These are phyloP conservation scores for Neocatenulostroma microsporum DNA, from an alignment of 2,329 filamentous ascomycete genomes.

Conservation along the genomic window DNA sequence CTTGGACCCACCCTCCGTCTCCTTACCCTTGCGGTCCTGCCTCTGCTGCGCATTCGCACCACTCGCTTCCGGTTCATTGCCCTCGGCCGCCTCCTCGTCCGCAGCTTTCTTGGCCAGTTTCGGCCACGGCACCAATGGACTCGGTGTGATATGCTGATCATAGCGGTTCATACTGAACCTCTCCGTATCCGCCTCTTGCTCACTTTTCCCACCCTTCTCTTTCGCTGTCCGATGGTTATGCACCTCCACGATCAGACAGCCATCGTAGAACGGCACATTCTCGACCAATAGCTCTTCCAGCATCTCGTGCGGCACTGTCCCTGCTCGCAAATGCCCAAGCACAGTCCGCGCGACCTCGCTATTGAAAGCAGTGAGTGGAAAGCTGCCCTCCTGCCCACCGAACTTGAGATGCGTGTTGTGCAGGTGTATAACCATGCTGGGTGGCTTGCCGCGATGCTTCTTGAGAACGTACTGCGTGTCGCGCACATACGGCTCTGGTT, in stretches of 20 bases:
- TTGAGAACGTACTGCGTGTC: conserved; percentile 71
- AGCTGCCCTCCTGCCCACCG: conserved; percentile 88
- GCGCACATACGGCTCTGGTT: conserved; percentile 51
- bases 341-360: conserved; percentile 82
- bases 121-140: conserved; percentile 69
- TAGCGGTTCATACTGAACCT: conserved; percentile 89
- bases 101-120: conserved; percentile 27
- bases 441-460: conserved; percentile 64
- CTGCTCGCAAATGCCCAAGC: conserved; percentile 65
- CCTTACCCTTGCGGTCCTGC: conserved; percentile 40
- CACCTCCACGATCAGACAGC: conserved; percentile 88
- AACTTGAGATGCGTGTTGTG: conserved; percentile 83
- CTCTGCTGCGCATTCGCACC: conserved; percentile 27
- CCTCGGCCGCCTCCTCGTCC: conserved; percentile 38
- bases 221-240: conserved; percentile 68
- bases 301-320: conserved; percentile 84
- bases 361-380: conserved; percentile 80
- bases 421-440: conserved; percentile 80
- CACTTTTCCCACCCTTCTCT: conserved; percentile 34
- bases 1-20: conserved; percentile 44
- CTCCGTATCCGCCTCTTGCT: conserved; percentile 50
- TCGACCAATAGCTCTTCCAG: conserved; percentile 65
- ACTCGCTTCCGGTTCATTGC: background rate
- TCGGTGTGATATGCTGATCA: conserved; percentile 83
- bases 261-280: conserved; percentile 81